These are phyloP conservation scores for Claviceps capensis DNA, from an alignment of 2,329 filamentous ascomycete genomes.

Conservation along the genomic window DNA sequence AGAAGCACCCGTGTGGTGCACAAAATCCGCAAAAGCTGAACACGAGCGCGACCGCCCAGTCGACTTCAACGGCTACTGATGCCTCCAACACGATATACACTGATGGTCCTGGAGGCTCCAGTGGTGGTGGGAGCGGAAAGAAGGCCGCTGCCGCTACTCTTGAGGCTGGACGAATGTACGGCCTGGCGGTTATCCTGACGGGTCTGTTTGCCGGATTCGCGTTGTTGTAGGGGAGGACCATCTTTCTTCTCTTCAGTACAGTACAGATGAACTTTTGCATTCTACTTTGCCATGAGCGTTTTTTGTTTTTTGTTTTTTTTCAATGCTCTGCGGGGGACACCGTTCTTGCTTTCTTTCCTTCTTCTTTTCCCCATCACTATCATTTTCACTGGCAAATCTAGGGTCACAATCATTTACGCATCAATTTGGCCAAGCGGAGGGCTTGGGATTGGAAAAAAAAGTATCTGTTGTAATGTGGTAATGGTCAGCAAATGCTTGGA, in stretches of 20 bases:
- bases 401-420: background rate
- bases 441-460: too few species aligned
- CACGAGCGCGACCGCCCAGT: conserved; percentile 18
- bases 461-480: background rate
- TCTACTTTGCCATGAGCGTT: background rate
- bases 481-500: background rate
- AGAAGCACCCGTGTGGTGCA: conserved; percentile 5
- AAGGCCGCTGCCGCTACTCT: conserved; percentile 17
- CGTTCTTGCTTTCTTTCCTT: background rate
- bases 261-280: background rate
- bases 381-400: background rate
- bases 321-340: background rate
- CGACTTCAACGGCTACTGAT: conserved; percentile 26
- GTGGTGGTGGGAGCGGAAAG: conserved; percentile 11
- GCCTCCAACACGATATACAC: conserved; percentile 7
- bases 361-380: background rate
- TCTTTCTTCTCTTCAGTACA: background rate
- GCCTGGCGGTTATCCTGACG: conserved; percentile 23
- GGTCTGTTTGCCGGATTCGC: conserved; percentile 28
- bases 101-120: conserved; percentile 8
- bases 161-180: conserved; percentile 23
- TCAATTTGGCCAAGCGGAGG: background rate
- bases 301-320: background rate
- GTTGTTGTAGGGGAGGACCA: conserved; percentile 16
- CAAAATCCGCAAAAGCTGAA: conserved; percentile 23